Evolutionary conservation across 2,329 filamentous ascomycete genomes (phyloP), one percentile per base, ranked within the genome.

Genomic region (Pseudogymnoascus sp.): DNA sequence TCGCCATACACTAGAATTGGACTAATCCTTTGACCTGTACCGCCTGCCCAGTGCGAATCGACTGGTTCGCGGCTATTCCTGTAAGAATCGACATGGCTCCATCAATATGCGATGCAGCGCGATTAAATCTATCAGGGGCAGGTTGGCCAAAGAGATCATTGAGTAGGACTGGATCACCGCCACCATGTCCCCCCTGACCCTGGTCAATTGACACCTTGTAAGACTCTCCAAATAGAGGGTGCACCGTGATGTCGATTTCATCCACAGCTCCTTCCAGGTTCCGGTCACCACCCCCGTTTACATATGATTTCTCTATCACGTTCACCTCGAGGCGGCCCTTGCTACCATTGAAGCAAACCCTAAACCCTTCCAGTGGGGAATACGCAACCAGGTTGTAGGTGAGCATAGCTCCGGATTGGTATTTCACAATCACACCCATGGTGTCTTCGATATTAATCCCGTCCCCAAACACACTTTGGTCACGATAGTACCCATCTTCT

Each of bases 391-490:
- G 72, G 20, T 76, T 83, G 67, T 86, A 86, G 0, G 83, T 85
- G 69, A 86, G 71, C 25, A 82, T 78, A 0, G 81, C 82, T 2
- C 82, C 80, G 59, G 77, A 82, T 16, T 75, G 73, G 67, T 86
- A 86, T 58, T 78, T 74, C 20, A 86, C 80, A 50, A 86, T 74
- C 22, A 86, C 71, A 38, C 77, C 82, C 82, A 86, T 84, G 0
- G 83, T 86, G 66, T 86, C 84, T 69, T 86, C 83, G 62, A 86
- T 86, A 65, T 76, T 85, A 61, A 86, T 85, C 1, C 84, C 84
- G 63, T 86, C 84, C 0, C 81, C 77, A 60, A 86, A 86, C 0
- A 85, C 82, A 65, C 79, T 84, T 70, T 85, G 83, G 66, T 86
- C 84, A 0, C 84, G 79, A 63, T 81, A 78, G 66, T 86, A 86